Base-by-base conservation (phyloP, 331 rosid species). In the Pyrus hybrid region DNA sequence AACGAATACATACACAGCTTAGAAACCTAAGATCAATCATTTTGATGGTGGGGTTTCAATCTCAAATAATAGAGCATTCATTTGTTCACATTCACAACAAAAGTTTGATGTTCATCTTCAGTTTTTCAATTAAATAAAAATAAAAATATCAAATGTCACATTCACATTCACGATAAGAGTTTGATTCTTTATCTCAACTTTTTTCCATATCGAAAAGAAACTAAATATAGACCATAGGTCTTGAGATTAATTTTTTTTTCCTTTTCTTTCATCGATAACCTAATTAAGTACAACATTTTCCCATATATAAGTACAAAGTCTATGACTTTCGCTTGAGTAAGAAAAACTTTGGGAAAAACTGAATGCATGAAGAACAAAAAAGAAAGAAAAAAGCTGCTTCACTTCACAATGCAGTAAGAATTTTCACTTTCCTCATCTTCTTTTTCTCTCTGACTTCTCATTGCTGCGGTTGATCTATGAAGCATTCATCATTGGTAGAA, bases 131-230 rank as follows among this genome's bases (percentile, higher is more conserved):
- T 49, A 49, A 16, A 49, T 6, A 49, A 49, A 49, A 49, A 49
- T 5, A 6, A 16, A 0, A 17, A 49, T 16, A 49, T 49, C 9
- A 6, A 0, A 17, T 2, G 20, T 0, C 43, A 2, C 1, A 8
- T 37, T 37, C 9, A 49, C 9, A 17, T 49, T 49, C 8, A 17
- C n/a, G 1, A 49, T 2, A 49, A 49, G 9, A 49, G 9, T 49
- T 49, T 17, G 56, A 49, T 49, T 49, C 1, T 47, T 47, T 47
- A 47, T 14, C 20, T 47, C 1, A 5, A 14, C 0, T 21, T 57
- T 9, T 22, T 57, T 57, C 26, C 3, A 37, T 37, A 8, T 37
- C 1, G 13, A 20, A 56, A n/a, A 18, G 1, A 1, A 54, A 54
- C 2, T 58, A 11, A 61, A 61, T 5, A 61, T 9, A 2, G 17